Conservation (phyloP, 2,329 filamentous ascomycete species). For the Pseudonectria foliicola region DNA sequence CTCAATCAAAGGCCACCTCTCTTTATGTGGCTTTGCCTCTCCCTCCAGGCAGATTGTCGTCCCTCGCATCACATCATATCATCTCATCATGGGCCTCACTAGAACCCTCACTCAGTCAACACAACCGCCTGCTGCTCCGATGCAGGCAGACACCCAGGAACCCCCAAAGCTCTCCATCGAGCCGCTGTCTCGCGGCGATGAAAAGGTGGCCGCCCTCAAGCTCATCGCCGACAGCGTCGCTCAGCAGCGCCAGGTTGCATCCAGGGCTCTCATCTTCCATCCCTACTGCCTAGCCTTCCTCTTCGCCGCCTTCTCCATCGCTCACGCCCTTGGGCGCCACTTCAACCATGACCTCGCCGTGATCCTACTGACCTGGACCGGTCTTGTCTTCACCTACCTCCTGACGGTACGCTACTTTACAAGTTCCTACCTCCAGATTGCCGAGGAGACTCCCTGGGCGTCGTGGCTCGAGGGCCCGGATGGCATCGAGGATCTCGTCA, state of each 20-base stretch:
- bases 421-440: constrained; percentile 53
- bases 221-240: constrained; percentile 76
- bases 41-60: not conserved
- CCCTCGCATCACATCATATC: not conserved
- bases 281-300: constrained; percentile 44
- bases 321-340: constrained; percentile 33
- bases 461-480: constrained; percentile 40
- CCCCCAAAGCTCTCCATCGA: constrained; percentile 57
- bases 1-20: constrained; percentile 11
- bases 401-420: constrained; percentile 54
- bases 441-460: constrained; percentile 56
- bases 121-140: constrained; percentile 5
- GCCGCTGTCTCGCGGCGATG: constrained; percentile 41
- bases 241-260: constrained; percentile 68
- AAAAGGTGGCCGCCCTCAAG: constrained; percentile 60
- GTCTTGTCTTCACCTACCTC: constrained; percentile 56
- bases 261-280: constrained; percentile 57
- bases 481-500: constrained; percentile 43
- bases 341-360: constrained; percentile 44
- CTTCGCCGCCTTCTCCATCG: constrained; percentile 29
- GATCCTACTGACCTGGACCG: constrained; percentile 47
- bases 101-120: not conserved
- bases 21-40: too few species aligned
- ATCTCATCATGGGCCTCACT: not conserved
- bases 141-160: constrained; percentile 15